Percentiles rank a stretch among this genome's conserved stretches.
These are phyloP conservation scores for Candida oleophila DNA, from an alignment of 805 yeast genomes.

Conservation along the genomic window DNA sequence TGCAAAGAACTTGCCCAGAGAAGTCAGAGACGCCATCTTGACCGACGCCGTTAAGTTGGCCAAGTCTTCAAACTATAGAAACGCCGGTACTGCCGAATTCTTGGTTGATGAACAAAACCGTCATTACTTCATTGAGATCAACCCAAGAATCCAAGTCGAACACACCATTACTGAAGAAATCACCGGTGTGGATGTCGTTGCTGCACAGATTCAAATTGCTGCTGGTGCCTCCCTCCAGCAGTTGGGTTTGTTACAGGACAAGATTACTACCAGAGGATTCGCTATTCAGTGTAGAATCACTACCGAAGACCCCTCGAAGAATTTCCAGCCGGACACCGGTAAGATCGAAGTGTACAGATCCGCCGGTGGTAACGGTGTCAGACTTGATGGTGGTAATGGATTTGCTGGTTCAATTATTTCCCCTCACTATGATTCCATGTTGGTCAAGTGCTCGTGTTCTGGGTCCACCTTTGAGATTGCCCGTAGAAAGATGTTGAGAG, in stretches of 20 bases:
- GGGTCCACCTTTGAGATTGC: conserved; percentile 97
- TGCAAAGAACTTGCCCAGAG: conserved; percentile 80
- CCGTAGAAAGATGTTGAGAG: conserved; percentile 95
- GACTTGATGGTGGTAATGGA: conserved; percentile 98
- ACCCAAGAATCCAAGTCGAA: conserved; percentile 97
- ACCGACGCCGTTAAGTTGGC: conserved; percentile 95
- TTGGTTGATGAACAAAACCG: conserved; percentile 90
- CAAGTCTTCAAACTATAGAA: conserved; percentile 81
- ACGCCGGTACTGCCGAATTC: conserved; percentile 99
- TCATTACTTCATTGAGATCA: conserved; percentile 96
- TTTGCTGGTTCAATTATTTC: conserved; percentile 95
- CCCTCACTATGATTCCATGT: conserved; percentile 97
- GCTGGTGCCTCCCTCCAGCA: conserved; percentile 95
- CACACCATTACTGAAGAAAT: conserved; percentile 98
- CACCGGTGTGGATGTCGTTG: conserved; percentile 96
- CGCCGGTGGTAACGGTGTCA: conserved; percentile 98
- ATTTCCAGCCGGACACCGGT: conserved; percentile 98
- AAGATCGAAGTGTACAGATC: conserved; percentile 97
- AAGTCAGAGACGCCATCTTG: conserved; percentile 87
- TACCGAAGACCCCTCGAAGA: conserved; percentile 95
- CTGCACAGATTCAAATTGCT: conserved; percentile 98
- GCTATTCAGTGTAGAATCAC: conserved; percentile 99
- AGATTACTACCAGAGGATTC: conserved; percentile 93
- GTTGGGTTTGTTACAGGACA: conserved; percentile 89
- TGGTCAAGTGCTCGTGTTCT: conserved; percentile 96